These are phyloP conservation scores for Penicillium bialowiezense DNA, from an alignment of 495 filamentous ascomycete species.

Conservation along the genomic window DNA sequence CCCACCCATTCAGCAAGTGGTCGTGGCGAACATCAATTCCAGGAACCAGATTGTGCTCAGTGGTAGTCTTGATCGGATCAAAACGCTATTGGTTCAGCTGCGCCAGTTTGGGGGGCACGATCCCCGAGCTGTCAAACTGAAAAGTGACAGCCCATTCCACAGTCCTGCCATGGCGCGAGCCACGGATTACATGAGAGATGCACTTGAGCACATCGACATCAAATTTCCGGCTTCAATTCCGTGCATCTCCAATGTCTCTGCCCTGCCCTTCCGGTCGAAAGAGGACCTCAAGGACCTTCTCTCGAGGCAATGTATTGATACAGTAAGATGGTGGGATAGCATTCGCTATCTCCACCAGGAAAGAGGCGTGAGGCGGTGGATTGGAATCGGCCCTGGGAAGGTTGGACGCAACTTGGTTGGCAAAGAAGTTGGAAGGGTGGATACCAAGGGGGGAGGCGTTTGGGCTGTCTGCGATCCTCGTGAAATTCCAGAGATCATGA, in stretches of 20 bases:
- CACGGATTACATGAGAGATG: constrained; percentile 62
- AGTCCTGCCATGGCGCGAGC: constrained; percentile 90
- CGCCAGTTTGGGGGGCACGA: constrained; percentile 92
- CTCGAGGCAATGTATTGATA: constrained; percentile 78
- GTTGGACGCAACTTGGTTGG: constrained; percentile 92
- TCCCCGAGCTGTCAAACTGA: constrained; percentile 81
- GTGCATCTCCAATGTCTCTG: constrained; percentile 84
- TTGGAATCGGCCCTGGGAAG: constrained; percentile 93
- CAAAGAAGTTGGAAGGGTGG: constrained; percentile 86
- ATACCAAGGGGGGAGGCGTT: constrained; percentile 81
- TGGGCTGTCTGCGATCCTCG: constrained; percentile 86
- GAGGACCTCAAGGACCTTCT: constrained; percentile 73
- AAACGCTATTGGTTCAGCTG: constrained; percentile 80
- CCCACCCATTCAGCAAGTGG: constrained; percentile 78
- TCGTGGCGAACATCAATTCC: constrained; percentile 91
- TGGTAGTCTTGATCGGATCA: constrained; percentile 82
- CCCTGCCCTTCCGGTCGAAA: constrained; percentile 68
- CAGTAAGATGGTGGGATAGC: constrained; percentile 90
- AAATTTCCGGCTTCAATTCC: constrained; percentile 71
- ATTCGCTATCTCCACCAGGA: constrained; percentile 88
- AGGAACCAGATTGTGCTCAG: constrained; percentile 95
- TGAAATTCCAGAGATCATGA: constrained; percentile 75
- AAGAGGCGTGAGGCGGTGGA: constrained; percentile 77
- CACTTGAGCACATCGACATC: constrained; percentile 59
- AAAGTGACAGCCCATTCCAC: constrained; percentile 90